Evolutionary conservation across 78 protist genomes (phyloP), one percentile per base, ranked within the genome.

Genomic region (Ministeria vibrans): DNA sequence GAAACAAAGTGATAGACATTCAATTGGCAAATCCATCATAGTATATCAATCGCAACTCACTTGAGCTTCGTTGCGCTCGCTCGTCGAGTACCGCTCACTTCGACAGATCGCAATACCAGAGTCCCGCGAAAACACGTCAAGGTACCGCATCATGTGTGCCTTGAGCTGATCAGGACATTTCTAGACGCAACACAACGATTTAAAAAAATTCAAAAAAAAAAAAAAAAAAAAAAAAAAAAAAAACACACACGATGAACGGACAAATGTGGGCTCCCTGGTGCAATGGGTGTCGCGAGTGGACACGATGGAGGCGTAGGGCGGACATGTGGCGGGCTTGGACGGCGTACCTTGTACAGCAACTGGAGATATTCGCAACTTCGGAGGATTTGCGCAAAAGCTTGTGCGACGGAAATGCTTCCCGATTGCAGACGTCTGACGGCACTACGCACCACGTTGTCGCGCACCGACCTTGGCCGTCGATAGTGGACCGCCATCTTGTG

Each of bases 61-160:
- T 25, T 63, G 28, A 2, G 71, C 71, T 23, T 32, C 71, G 43
- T 63, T 34, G 71, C 23, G 71, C 41, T 27, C 34, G 20, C 6
- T 18, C 71, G 34, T 11, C 71, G 71, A 63, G 41, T 63, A 63
- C 20, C 71, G 71, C n/a, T 63, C 41, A 11, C 42, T 22, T 7
- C 9, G 71, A 20, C 4, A 2, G 41, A 63, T 63, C 13, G 1
- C 22, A 25, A 22, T 5, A 5, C 71, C 71, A 20, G 71, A 7
- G 6, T 27, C 71, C 38, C 43, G 71, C 18, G 1, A 41, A 41
- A 22, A 63, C 42, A 63, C 23, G 43, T 18, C 71, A 15, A 63
- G 71, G 39, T 63, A 63, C 43, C 71, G 71, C 71, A 63, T 4
- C 32, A 25, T 25, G 71, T 63, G 71, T 49, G 55, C 55, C n/a